Percentiles rank a stretch among this genome's conserved stretches.
Conservation (phyloP, 768 basidiomycete genomes). For the Macrocybe gigantea region DNA sequence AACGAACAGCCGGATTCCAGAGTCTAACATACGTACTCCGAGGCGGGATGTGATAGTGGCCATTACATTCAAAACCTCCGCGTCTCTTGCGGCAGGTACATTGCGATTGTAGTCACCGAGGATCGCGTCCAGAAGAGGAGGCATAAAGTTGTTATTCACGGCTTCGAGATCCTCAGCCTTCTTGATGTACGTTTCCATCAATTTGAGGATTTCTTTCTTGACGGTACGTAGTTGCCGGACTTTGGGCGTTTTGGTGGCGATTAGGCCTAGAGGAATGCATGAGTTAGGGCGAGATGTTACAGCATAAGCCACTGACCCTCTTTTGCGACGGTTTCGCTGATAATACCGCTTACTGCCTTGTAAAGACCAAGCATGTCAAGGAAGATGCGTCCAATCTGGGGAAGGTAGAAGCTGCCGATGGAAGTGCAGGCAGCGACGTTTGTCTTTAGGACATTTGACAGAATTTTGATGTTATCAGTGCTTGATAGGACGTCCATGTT, state of each 20-base stretch:
- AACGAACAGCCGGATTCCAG: slow-evolving; percentile 7
- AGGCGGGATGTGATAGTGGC: slow-evolving; percentile 87
- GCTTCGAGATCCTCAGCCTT: slow-evolving; percentile 96
- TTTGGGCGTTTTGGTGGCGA: slow-evolving; percentile 97
- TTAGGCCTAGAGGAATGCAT: slow-evolving; percentile 46
- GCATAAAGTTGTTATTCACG: slow-evolving; percentile 89
- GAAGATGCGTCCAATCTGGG: slow-evolving; percentile 95
- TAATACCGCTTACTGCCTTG: slow-evolving; percentile 94
- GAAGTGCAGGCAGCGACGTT: slow-evolving; percentile 97
- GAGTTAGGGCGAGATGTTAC: slow-evolving; percentile 4
- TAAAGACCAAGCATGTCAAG: slow-evolving; percentile 97
- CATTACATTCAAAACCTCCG: slow-evolving; percentile 97
- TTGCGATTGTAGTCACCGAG: slow-evolving; percentile 97
- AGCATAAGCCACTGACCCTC: slow-evolving; percentile 40
- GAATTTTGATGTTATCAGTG: slow-evolving; percentile 92
- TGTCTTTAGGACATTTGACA: slow-evolving; percentile 95
- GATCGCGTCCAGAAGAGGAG: slow-evolving; percentile 91
- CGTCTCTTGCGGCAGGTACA: slow-evolving; percentile 88
- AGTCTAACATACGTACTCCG: slow-evolving; percentile 53
- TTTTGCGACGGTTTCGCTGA: slow-evolving; percentile 85
- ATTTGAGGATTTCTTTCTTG: slow-evolving; percentile 95
- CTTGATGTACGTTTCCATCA: slow-evolving; percentile 97
- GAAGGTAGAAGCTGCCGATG: slow-evolving; percentile 94
- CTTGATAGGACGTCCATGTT: slow-evolving; percentile 90
- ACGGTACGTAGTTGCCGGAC: slow-evolving; percentile 91